Percentiles rank a stretch among this genome's conserved stretches.
These are phyloP conservation scores for Argentina anserina DNA, from an alignment of 306 rosid genomes.

Conservation along the genomic window DNA sequence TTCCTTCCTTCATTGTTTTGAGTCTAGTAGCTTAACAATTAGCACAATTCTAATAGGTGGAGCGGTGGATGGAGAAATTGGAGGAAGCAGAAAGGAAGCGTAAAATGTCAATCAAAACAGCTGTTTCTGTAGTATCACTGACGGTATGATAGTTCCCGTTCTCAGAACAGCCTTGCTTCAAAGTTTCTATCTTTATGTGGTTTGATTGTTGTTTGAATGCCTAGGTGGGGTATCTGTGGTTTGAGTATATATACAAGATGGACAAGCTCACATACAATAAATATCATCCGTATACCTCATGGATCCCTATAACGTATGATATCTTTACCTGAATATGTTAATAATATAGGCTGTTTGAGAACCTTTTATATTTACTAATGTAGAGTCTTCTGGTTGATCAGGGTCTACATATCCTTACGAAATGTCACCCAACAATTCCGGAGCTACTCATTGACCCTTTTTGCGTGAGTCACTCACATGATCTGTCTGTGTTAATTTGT, in stretches of 20 bases:
- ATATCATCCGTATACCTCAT: conserved; percentile 93
- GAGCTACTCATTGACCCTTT: conserved; percentile 66
- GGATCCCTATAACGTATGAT: conserved; percentile 97
- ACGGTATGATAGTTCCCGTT: conserved; percentile 42
- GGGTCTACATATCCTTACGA: conserved; percentile 82
- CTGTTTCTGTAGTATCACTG: conserved; percentile 47
- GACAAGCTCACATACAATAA: conserved; percentile 84
- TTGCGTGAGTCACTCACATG: conserved; percentile 65
- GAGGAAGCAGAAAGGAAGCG: conserved; percentile 76
- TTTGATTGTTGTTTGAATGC: conserved; percentile 24
- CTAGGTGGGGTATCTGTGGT: conserved; percentile 87
- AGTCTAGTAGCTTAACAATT: conserved; percentile 20
- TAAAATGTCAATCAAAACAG: conserved; percentile 73
- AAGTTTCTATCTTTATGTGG: not conserved
- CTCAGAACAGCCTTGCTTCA: conserved; percentile 10
- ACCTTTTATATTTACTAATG: conserved; percentile 20
- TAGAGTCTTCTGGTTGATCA: conserved; percentile 32
- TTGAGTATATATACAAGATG: conserved; percentile 77
- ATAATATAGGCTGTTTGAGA: conserved; percentile 9
- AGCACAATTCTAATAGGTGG: conserved; percentile 49
- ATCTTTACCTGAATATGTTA: conserved; percentile 18
- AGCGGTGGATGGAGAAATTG: conserved; percentile 94
- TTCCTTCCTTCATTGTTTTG: conserved; percentile 5
- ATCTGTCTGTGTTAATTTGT: conserved; percentile 5
- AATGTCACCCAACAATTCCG: conserved; percentile 83